These are phyloP conservation scores for Rhodosporidiobolus sp. DNA, from an alignment of 768 basidiomycete species.

Conservation along the genomic window DNA sequence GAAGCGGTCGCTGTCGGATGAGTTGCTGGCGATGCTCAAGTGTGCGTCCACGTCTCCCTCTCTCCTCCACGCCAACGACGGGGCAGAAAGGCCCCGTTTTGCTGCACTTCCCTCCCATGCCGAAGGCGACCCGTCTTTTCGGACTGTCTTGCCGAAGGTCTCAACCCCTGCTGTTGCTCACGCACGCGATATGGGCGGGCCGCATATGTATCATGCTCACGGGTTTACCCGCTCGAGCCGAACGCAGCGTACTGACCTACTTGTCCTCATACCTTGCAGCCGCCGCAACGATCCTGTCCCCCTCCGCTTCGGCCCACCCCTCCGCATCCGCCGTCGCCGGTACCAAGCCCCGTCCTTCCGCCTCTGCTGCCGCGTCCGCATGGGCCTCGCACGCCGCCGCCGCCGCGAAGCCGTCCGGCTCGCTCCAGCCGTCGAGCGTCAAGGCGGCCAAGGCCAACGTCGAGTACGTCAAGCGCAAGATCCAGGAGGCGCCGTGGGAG, in stretches of 20 bases:
- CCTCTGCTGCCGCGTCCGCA: background rate
- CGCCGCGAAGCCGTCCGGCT: conserved; percentile 10
- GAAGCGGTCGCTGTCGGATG: conserved; percentile 29
- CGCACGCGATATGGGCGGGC: too few species aligned
- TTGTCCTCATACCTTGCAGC: background rate
- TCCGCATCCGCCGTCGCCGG: background rate
- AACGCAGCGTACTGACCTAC: background rate
- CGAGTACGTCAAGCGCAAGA: conserved; percentile 27
- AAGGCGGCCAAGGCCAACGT: conserved; percentile 1
- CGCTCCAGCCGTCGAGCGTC: conserved; percentile 7
- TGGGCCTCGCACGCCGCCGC: conserved; percentile 14
- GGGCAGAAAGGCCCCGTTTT: too few species aligned
- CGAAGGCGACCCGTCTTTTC: too few species aligned
- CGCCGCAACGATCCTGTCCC: background rate
- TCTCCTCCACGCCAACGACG: background rate
- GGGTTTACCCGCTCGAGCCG: too few species aligned
- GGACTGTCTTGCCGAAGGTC: too few species aligned
- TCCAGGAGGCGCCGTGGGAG: conserved; percentile 34
- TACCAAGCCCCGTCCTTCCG: conserved; percentile 8
- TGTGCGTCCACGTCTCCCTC: conserved; percentile 1
- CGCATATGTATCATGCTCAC: too few species aligned
- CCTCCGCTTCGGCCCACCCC: background rate
- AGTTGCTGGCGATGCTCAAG: conserved; percentile 18
- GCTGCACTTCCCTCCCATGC: too few species aligned
- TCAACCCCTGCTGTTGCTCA: too few species aligned